Base-by-base conservation (phyloP, 192 early-diverging fungal genomes). In the Chytriomyces sp. region DNA sequence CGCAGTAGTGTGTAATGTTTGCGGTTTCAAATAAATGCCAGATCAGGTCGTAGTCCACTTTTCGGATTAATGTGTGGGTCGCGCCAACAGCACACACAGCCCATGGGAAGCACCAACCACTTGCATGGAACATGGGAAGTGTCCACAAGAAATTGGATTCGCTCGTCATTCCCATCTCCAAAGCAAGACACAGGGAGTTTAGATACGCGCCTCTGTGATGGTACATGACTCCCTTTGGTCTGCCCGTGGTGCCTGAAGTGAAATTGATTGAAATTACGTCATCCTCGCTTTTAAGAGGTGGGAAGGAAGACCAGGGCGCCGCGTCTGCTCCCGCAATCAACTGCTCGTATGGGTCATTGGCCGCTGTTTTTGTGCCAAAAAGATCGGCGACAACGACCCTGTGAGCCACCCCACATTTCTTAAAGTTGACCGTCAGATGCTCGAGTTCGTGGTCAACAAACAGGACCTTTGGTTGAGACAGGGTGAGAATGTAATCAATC, bases 101-200 rank as follows among this genome's bases (percentile, higher is more conserved):
- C 83, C 80, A 75, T 49, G 71, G 60, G 70, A 81, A 72, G 75
- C 50, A 78, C 69, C 61, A 75, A 61, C 81, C 82, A 74, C 82
- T 86, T 50, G 85, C 87, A 73, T 90, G 89, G 63, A 90, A 90
- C 82, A 89, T 85, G 3, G 89, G 89, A 4, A 89, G 69, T 23
- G 83, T 78, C 77, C 84, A 89, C 43, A 90, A 69, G 67, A 82
- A 88, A 18, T 86, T 86, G 44, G 82, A 83, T 13, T 87, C 80
- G 11, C 80, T 71, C 18, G 46, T 83, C 64, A 90, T 53, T 48
- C 80, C 62, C 23, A 80, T 79, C 59, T 88, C 85, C 46, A 90
- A 75, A 4, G 67, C 64, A 43, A 84, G 72, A n/a, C 79, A 77
- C 7, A 90, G 70, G 7, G 88, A 76, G 45, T 80, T 66, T 23